phyloP scores from a whole-genome alignment of 163 green algal genomes.

The Volvox carteri region DNA sequence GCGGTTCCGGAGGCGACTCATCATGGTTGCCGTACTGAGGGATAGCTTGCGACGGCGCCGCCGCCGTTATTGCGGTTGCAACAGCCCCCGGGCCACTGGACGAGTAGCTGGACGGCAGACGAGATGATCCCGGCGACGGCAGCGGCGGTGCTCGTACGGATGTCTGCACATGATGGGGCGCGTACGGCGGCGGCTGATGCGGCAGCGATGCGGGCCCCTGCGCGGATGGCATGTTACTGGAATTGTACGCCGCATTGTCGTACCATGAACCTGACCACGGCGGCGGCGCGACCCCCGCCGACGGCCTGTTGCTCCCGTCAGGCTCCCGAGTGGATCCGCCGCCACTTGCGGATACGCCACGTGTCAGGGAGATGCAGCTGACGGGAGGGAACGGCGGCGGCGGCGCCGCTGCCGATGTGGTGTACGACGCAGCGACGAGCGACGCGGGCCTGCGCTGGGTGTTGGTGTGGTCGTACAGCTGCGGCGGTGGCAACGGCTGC shows the following conservation, averaged over 20 bases:
- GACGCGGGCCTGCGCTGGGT: neutral
- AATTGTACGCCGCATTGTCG: neutral
- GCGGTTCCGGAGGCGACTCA: too few species aligned
- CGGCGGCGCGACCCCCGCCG: neutral
- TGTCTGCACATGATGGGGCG: neutral
- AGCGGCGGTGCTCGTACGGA: neutral
- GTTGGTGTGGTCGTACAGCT: neutral
- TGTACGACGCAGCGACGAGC: neutral
- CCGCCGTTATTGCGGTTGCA: neutral
- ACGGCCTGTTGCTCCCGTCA: too few species aligned
- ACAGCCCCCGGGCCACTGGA: too few species aligned
- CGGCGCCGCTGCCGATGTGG: neutral
- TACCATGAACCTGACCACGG: neutral
- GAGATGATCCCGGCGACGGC: too few species aligned
- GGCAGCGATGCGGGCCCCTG: neutral
- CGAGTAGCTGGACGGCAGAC: too few species aligned
- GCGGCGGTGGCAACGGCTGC: neutral
- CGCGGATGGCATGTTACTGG: neutral
- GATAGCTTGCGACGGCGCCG: neutral
- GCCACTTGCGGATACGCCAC: neutral
- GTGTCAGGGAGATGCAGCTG: neutral
- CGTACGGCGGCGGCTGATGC: neutral
- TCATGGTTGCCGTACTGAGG: too few species aligned
- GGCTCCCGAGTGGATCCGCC: neutral
- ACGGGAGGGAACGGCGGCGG: neutral